Evolutionary conservation across 257 asterid genomes (phyloP).

Genomic region (Hygrophila difformis): DNA sequence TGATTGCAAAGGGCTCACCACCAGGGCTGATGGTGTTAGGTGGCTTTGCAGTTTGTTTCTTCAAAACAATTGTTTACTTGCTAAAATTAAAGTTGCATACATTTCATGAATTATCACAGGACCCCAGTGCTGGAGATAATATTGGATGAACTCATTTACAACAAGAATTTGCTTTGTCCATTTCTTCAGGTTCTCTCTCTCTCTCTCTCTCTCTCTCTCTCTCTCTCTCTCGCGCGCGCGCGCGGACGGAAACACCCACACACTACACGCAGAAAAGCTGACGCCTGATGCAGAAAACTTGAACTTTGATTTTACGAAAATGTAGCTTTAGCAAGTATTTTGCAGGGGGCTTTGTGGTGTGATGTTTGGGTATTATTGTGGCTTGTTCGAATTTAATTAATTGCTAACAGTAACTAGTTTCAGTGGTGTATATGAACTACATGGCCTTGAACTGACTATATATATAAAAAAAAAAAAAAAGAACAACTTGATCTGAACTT

Average conservation of each 20-base stretch:
- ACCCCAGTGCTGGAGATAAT: conserved; percentile 66
- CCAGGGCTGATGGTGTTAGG: conserved; percentile 84
- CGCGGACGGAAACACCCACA: not conserved
- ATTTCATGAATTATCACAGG: conserved; percentile 63
- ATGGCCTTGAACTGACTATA: not conserved
- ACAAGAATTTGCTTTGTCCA: conserved; percentile 42
- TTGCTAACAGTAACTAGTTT: not conserved
- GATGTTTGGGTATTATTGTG: not conserved
- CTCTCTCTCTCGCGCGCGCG: not conserved
- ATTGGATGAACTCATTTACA: conserved; percentile 67
- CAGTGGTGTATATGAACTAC: not conserved
- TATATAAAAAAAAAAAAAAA: not conserved
- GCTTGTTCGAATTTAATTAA: not conserved
- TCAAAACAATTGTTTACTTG: conserved; percentile 1
- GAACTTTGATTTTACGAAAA: not conserved
- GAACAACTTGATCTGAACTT: no score
- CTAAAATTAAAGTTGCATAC: conserved; percentile 6
- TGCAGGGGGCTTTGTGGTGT: not conserved
- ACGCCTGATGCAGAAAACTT: conserved; percentile 2
- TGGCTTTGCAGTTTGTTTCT: conserved; percentile 17
- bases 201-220: conserved; percentile 5
- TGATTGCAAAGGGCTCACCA: conserved; percentile 59
- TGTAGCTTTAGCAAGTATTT: conserved; percentile 9
- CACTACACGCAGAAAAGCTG: not conserved
- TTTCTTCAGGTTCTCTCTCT: conserved; percentile 65